Percentiles rank a stretch among this genome's conserved stretches.
These are phyloP conservation scores for Candida awuae DNA, from an alignment of 805 yeast genomes.

Conservation along the genomic window DNA sequence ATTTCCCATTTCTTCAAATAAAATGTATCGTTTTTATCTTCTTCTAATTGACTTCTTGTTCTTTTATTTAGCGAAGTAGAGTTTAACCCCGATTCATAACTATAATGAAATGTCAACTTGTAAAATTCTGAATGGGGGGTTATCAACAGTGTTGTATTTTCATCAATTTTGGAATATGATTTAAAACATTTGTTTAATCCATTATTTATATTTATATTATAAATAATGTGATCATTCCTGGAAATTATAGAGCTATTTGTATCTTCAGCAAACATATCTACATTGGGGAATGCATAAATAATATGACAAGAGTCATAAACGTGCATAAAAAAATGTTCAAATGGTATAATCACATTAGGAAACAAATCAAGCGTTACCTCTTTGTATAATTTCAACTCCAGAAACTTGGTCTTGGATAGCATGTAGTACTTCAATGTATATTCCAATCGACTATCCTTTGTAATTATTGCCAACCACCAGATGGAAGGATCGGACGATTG, in stretches of 20 bases:
- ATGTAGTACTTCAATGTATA: slow-evolving; percentile 14
- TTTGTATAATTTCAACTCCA: slow-evolving; percentile 5
- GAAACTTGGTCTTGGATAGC: slow-evolving; percentile 4
- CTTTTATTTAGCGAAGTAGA: background rate
- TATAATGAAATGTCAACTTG: slow-evolving; percentile 1
- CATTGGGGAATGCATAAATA: slow-evolving; percentile 13
- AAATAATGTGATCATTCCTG: background rate
- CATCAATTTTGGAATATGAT: background rate
- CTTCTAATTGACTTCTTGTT: background rate
- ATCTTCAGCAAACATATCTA: background rate
- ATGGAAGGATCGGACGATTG: background rate
- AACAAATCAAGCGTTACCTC: slow-evolving; percentile 11
- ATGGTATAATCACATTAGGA: slow-evolving; percentile 15
- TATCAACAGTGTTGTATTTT: background rate
- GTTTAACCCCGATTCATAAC: background rate
- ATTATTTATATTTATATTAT: slow-evolving; percentile 2
- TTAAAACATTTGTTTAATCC: slow-evolving; percentile 7
- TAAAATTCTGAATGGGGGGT: slow-evolving; percentile 1
- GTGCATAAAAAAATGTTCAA: slow-evolving; percentile 13
- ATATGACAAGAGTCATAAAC: slow-evolving; percentile 16
- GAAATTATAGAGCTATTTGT: background rate
- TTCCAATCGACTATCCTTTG: slow-evolving; percentile 15
- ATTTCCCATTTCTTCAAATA: background rate
- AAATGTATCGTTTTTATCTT: background rate
- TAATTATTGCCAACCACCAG: slow-evolving; percentile 11